These are phyloP conservation scores for Viridothelium virens DNA, from an alignment of 495 filamentous ascomycete species.

Conservation along the genomic window DNA sequence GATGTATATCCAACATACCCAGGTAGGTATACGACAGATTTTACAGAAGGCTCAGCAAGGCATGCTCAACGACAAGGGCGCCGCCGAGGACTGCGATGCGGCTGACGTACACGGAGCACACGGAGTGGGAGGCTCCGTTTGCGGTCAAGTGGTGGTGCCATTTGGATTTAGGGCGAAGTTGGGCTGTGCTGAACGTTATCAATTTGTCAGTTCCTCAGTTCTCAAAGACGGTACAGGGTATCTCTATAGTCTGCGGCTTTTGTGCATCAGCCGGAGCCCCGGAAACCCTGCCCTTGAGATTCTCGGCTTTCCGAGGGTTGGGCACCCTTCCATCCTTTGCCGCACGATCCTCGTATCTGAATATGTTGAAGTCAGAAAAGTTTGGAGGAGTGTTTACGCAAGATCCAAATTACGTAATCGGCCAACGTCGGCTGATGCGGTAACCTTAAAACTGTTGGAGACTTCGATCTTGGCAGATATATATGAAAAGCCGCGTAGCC, in stretches of 20 bases:
- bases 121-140: no score
- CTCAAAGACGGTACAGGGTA: neutral
- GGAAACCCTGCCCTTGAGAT: neutral
- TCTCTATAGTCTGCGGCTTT: neutral
- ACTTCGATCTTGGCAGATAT: neutral
- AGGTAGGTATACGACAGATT: no score
- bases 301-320: neutral
- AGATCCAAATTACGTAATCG: neutral
- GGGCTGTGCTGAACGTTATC: no score
- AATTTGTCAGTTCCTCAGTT: no score
- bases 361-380: neutral
- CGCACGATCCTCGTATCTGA: neutral
- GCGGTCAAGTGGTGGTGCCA: no score
- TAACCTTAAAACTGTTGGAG: neutral
- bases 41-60: no score
- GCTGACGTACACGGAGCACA: no score
- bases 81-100: no score
- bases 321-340: neutral
- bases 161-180: no score
- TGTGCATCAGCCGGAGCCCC: conserved; percentile 1
- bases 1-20: no score
- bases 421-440: neutral
- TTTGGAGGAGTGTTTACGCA: neutral
- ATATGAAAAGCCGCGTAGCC: neutral
- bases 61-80: no score